Evolutionary conservation across 2,329 filamentous ascomycete species (phyloP), one percentile per base, ranked within the genome.

Genomic region (Emmonsiellopsis sp.): DNA sequence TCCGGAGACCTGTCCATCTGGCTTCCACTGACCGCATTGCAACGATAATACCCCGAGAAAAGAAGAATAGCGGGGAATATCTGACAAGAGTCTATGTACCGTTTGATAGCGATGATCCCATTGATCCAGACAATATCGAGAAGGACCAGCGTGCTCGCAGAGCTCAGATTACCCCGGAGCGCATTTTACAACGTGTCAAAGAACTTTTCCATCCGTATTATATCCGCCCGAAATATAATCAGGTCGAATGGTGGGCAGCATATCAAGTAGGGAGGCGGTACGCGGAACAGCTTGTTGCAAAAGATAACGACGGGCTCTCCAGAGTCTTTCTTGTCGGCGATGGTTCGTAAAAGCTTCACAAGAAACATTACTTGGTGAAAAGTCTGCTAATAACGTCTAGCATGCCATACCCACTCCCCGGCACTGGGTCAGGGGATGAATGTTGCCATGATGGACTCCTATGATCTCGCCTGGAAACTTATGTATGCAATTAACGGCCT

Each of bases 1-100:
- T 90, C 62, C 85, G 87, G 76, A 85, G 86, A 77, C 85, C 87
- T 74, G 87, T 83, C 61, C 87, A 84, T 0, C 87, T 90, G 55
- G 86, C 89, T 65, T 89, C 85, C 3, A 76, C 81, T 45, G 76
- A 84, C 54, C 86, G 87, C 1, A 89, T 85, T 15, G 84, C 91
- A 63, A 87, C 91, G 81, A 83, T 90, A 4, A 90, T 92, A 54
- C 87, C 87, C 0, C 77, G 85, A 26, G 85, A 88, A 65, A 76
- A 75, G 1, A 77, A 79, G 52, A 70, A 70, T 30, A 70, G 80
- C 53, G 80, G 83, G 56, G 80, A 87, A 69, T 84, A 87, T 49
- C 78, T 86, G 16, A 78, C 87, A 15, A 85, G 87, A 59, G 81
- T 89, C 54, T 86, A 88, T 59, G 71, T 74, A 15, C 70, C 73